Evolutionary conservation across 768 basidiomycete species (phyloP).

Genomic region (Amanita inopinata): DNA sequence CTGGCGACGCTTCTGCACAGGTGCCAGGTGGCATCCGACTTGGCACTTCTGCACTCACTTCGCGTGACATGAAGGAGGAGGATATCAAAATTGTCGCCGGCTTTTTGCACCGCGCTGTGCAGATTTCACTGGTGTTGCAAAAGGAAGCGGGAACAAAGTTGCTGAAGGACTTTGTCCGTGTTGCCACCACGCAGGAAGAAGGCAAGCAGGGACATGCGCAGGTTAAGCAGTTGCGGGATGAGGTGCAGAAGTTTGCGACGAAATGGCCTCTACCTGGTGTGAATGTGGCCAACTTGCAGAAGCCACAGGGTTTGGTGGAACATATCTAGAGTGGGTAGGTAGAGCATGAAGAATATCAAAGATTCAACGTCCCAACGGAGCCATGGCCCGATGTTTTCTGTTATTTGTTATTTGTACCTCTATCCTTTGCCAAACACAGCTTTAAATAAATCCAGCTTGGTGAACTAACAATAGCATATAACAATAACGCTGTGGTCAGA

Average conservation of each 20-base stretch:
- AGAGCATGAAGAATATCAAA: constrained; percentile 20
- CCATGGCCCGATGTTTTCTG: constrained; percentile 4
- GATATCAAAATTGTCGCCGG: constrained; percentile 83
- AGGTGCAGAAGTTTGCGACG: constrained; percentile 75
- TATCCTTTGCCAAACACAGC: background rate
- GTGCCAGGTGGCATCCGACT: constrained; percentile 96
- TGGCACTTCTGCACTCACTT: constrained; percentile 90
- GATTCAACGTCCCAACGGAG: constrained; percentile 39
- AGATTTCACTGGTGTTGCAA: constrained; percentile 82
- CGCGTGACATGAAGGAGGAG: constrained; percentile 82
- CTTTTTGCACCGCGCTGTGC: constrained; percentile 91
- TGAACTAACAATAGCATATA: too few relatives aligned
- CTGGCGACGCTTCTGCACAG: constrained; percentile 91
- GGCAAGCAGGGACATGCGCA: constrained; percentile 61
- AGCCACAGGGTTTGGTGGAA: constrained; percentile 58
- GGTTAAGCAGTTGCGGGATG: constrained; percentile 66
- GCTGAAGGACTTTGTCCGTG: constrained; percentile 90
- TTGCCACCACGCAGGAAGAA: constrained; percentile 58
- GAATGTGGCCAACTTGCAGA: constrained; percentile 33
- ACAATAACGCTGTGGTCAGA: too few relatives aligned
- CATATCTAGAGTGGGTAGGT: constrained; percentile 18
- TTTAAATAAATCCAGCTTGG: too few relatives aligned
- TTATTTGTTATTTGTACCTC: constrained; percentile 13
- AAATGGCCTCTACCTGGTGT: constrained; percentile 94
- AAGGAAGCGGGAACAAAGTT: constrained; percentile 93